Evolutionary conservation across 805 yeast species (phyloP), one percentile per base, ranked within the genome.

Genomic region (Metschnikowia peoriensis): DNA sequence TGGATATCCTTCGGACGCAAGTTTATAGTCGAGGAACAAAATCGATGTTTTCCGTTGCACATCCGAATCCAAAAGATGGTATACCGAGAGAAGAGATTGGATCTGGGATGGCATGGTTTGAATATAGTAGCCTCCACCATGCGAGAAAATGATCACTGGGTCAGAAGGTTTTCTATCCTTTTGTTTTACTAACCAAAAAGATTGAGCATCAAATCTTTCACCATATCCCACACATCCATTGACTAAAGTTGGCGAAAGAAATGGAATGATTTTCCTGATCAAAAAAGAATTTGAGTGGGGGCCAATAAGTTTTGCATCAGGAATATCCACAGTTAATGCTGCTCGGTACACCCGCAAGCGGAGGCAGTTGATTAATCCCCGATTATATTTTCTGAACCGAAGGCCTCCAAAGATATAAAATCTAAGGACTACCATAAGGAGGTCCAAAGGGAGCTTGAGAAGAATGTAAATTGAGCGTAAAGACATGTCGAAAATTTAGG

Each of bases 61-160:
- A 9, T 52, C 56, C 2, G 67, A 64, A 17, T 65, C 68, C 22
- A 73, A 50, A 14, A 72, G 61, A 38, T 60, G 57, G 52, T 70
- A 65, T 7, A 70, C 57, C 7, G 69, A 56, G 15, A 73, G 50
- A 8, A 71, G 22, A 0, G 69, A 59, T 45, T 67, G 66, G 28
- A 72, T 41, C 50, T 74, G 79, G 35, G 59, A 48, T 1, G 65
- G 64, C 47, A 58, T 60, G 10, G 71, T 62, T 41, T 70, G 70
- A 41, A 71, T 54, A 45, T 62, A 68, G 56, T 62, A 73, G 7
- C 76, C 76, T 2, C 79, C 79, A 14, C 79, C 78, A 53, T 75
- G 79, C 8, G 63, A 53, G 44, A 62, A 75, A 16, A 75, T 53
- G 10, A 75, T 49, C 32, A 71, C 60, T 22, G 73, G 73, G 49